Base-by-base conservation (phyloP, 306 rosid species). In the Mucuna pruriens region DNA sequence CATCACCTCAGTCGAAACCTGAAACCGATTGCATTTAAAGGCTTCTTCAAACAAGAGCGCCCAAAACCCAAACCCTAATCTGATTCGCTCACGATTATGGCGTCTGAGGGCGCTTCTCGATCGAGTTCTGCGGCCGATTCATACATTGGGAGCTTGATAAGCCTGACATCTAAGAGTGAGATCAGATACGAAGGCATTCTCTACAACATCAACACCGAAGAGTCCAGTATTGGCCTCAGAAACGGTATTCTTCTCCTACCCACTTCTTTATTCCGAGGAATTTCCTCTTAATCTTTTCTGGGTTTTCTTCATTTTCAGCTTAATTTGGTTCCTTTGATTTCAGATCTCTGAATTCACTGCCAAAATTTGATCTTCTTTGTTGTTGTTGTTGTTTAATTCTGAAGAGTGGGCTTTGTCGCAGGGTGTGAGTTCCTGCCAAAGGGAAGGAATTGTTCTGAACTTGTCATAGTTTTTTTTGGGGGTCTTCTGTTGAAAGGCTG, bases 91-190 rank as follows among this genome's bases (percentile, higher is more conserved):
- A 10, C 71, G 85, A 69, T 80, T 80, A 94, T 94, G 98, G 94
- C 97, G 54, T 71, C 86, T 9, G 97, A 92, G 9, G 80, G 46
- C 57, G 87, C 79, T 81, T 63, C 92, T 64, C 87, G 92, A 77
- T 87, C 97, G 55, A 85, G 82, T 79, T 89, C 98, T 6, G 85
- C 93, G 11, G 97, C 96, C 20, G 97, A 93, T 88, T 88, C 97
- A 16, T 93, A 89, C 80, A 71, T 89, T 20, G 97, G 96, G 8
- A 80, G 95, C 85, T 88, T 91, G 91, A 93, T 93, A 9, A 91
- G 97, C 85, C 82, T 91, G 85, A 93, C 94, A 19, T 93, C 97
- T 1, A 91, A 88, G 88, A 91, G 95, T 65, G 97, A 93, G 86
- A 93, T 93, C 78, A 85, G 96, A 87, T 93, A 93, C 60, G 96